Conservation (phyloP, 176 grass and related monocot genomes). For the Cymbopogon citratus region DNA sequence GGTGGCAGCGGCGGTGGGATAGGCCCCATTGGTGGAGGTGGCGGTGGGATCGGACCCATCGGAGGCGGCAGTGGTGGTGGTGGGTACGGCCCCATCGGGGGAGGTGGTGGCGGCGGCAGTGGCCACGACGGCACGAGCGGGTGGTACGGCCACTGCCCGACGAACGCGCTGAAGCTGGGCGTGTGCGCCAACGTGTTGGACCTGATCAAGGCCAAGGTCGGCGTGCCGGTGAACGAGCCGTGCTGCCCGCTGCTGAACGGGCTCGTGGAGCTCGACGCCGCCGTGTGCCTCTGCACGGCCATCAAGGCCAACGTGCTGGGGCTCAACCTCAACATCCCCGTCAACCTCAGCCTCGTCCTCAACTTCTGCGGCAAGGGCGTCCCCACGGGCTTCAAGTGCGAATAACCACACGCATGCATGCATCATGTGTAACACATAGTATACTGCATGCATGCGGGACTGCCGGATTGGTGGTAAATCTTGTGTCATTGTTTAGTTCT, state of each 20-base stretch:
- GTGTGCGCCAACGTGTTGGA: slow-evolving; percentile 74
- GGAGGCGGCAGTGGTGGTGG: background rate
- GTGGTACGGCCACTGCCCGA: slow-evolving; percentile 57
- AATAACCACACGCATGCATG: background rate
- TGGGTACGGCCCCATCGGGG: background rate
- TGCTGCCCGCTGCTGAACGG: slow-evolving; percentile 83
- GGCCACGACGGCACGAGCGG: slow-evolving; percentile 21
- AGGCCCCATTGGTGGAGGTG: background rate
- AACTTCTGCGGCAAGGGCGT: slow-evolving; percentile 92
- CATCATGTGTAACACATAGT: background rate
- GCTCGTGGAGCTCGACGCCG: slow-evolving; percentile 62
- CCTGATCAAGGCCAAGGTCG: slow-evolving; percentile 60
- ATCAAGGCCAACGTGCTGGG: slow-evolving; percentile 78
- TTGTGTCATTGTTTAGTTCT: background rate
- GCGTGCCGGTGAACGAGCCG: slow-evolving; percentile 41
- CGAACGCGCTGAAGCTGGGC: slow-evolving; percentile 67
- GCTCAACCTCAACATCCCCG: slow-evolving; percentile 67
- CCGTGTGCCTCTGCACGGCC: slow-evolving; percentile 68
- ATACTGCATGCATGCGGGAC: background rate
- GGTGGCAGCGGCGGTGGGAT: background rate
- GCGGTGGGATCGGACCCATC: background rate
- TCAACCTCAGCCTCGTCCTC: slow-evolving; percentile 81
- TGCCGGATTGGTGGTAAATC: background rate
- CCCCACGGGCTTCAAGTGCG: slow-evolving; percentile 79
- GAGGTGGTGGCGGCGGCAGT: background rate